Evolutionary conservation across 108 stramenopile species (phyloP), one percentile per base, ranked within the genome.

Genomic region (Nitzschia inconspicua): DNA sequence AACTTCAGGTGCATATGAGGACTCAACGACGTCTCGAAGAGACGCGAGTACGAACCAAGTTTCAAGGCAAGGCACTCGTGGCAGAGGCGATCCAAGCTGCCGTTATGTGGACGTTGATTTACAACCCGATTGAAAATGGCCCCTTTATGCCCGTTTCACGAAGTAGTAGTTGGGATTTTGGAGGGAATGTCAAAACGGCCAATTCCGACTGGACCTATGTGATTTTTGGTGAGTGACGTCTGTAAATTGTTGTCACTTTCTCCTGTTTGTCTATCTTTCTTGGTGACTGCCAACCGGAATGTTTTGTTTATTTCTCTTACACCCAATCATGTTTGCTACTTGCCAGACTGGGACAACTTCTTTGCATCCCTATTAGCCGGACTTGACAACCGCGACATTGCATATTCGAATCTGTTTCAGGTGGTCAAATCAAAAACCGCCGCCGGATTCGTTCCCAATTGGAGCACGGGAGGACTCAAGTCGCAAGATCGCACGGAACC

Each of bases 401-500:
- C 60, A 5, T 60, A 60, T 60, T 46, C 60, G 14, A 60, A 43
- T 47, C 27, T 60, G 32, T 37, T 65, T 48, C 62, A 55, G 54
- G 36, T 59, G 0, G 57, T 72, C 34, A 40, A 46, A 23, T 57
- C 63, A 18, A 65, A 64, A 49, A 65, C 64, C 10, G 30, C 44
- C 8, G 31, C 27, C 1, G 70, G 70, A 39, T 72, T 65, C 27
- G 22, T 72, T 18, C 63, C 70, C 7, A 72, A 72, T 31, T 72
- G 26, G 23, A 62, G 61, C 20, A 28, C 44, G 16, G 46, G 13
- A 5, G 70, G 70, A 10, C 1, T n/a, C 4, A 54, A 55, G 25
- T 35, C 30, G 9, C 36, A 39, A 34, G 70, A 72, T 42, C 30
- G 70, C 4, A 58, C 70, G 22, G 70, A 72, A 62, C 70, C 70